Percentiles rank a stretch among this genome's conserved stretches.
These are phyloP conservation scores for Salicornia ramosissima DNA, from an alignment of 148 eudicot species.

Conservation along the genomic window DNA sequence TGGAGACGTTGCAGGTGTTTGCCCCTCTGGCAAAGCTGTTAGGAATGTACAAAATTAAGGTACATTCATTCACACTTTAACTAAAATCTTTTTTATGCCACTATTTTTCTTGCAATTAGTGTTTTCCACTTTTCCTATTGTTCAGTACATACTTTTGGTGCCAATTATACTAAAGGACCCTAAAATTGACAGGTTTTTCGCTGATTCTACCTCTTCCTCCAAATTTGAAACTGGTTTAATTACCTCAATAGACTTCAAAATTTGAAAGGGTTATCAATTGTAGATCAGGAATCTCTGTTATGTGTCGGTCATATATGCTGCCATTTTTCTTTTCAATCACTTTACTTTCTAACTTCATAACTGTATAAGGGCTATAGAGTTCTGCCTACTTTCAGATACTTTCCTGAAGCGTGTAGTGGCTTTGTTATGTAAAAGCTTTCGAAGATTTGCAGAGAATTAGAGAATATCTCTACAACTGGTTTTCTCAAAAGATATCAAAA, in stretches of 20 bases:
- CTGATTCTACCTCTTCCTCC: not conserved
- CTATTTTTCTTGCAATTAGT: not conserved
- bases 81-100: not conserved
- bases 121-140: no score
- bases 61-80: slow-evolving; percentile 18
- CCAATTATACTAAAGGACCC: not conserved
- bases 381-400: not conserved
- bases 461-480: not conserved
- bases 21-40: slow-evolving; percentile 95
- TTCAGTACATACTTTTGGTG: not conserved
- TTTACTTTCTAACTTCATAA: not conserved
- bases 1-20: slow-evolving; percentile 94
- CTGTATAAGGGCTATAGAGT: not conserved
- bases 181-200: no score
- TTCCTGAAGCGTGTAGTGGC: not conserved
- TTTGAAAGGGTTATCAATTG: not conserved
- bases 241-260: not conserved
- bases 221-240: not conserved
- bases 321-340: not conserved
- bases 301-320: not conserved
- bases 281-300: not conserved
- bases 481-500: not conserved
- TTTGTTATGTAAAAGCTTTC: not conserved
- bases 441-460: not conserved
- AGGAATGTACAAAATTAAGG: slow-evolving; percentile 98